phyloP scores from a whole-genome alignment of 176 grass and related monocot genomes.

The Paspalum notatum region DNA sequence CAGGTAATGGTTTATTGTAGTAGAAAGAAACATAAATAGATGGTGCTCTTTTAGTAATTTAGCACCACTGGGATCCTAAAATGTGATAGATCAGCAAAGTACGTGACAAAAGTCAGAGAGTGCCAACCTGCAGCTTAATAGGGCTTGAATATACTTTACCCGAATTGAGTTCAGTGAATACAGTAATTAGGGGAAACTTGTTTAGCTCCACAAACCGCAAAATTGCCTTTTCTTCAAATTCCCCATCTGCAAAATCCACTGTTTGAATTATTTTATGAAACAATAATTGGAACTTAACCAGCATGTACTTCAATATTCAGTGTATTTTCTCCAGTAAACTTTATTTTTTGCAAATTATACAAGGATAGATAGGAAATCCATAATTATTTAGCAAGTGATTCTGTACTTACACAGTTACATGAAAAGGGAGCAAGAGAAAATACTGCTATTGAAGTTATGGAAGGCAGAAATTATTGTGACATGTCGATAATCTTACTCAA shows the following conservation, averaged over 20 bases:
- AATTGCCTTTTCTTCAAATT: constrained; percentile 77
- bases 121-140: constrained; percentile 87
- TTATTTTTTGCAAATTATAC: background rate
- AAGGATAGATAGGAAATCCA: background rate
- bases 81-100: constrained; percentile 15
- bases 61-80: background rate
- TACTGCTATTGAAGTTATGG: background rate
- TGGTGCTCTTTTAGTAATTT: background rate
- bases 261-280: constrained; percentile 19
- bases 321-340: constrained; percentile 1
- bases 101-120: constrained; percentile 11
- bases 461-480: background rate
- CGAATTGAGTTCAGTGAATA: constrained; percentile 85
- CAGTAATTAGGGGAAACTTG: constrained; percentile 84
- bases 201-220: constrained; percentile 80
- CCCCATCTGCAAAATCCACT: constrained; percentile 64
- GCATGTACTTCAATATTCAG: background rate
- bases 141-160: constrained; percentile 86
- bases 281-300: constrained; percentile 13
- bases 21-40: constrained; percentile 2
- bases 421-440: background rate
- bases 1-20: constrained; percentile 8
- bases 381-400: background rate
- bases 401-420: background rate
- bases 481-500: background rate